Evolutionary conservation across 495 filamentous ascomycete species (phyloP).

Genomic region (Rostrohypoxylon terebratum): DNA sequence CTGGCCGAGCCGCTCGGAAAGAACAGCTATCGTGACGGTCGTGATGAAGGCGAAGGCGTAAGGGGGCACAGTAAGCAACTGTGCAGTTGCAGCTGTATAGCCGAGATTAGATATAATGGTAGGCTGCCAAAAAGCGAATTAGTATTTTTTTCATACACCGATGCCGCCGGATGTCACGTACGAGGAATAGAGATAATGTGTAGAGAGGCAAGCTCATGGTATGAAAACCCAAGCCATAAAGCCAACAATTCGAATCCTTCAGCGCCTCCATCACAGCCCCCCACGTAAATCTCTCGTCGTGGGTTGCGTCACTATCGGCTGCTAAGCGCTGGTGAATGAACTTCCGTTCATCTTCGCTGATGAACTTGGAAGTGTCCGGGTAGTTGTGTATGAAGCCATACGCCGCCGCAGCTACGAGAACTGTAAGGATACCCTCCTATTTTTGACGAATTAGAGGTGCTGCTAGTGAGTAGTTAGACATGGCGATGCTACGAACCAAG

Average conservation of each 20-base stretch:
- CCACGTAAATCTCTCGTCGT: conserved; percentile 75
- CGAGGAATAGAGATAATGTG: conserved; percentile 80
- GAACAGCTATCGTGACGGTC: conserved; percentile 67
- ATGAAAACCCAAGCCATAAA: conserved; percentile 79
- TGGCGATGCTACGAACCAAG: conserved; percentile 60
- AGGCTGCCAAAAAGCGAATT: conserved; percentile 57
- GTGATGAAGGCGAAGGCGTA: conserved; percentile 72
- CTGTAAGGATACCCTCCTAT: conserved; percentile 76
- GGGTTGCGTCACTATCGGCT: conserved; percentile 69
- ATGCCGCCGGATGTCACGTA: conserved; percentile 46
- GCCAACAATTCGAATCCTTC: conserved; percentile 77
- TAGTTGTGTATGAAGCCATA: conserved; percentile 82
- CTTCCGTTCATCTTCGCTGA: conserved; percentile 71
- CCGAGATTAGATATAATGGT: conserved; percentile 78
- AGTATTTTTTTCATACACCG: neutral
- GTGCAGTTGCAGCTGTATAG: conserved; percentile 73
- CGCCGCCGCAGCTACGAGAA: conserved; percentile 68
- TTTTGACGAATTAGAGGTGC: conserved; percentile 28
- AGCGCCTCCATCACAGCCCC: conserved; percentile 70
- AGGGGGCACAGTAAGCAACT: conserved; percentile 78
- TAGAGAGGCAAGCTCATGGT: conserved; percentile 82
- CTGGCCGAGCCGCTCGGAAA: conserved; percentile 67
- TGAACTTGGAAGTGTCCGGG: conserved; percentile 74
- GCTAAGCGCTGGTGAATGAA: conserved; percentile 70
- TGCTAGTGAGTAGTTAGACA: neutral